Evolutionary conservation across 2,329 filamentous ascomycete species (phyloP).

Genomic region (Sclerotinia trifoliorum): DNA sequence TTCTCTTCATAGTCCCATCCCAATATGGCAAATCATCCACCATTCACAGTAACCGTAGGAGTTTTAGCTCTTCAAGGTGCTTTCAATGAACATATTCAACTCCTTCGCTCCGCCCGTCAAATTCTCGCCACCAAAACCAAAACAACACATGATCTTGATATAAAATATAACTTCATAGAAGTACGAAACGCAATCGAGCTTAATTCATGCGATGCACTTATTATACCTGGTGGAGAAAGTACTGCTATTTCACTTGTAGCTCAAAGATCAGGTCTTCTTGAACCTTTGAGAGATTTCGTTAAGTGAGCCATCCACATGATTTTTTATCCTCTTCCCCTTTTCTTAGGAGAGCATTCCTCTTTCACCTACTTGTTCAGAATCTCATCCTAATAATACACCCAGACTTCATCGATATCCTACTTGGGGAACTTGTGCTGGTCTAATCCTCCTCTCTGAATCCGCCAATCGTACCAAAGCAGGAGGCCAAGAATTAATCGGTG

Average conservation of each 20-base stretch:
- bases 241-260: slow-evolving; percentile 91
- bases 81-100: slow-evolving; percentile 81
- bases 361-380: background rate
- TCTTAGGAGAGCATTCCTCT: background rate
- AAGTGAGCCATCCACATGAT: slow-evolving; percentile 59
- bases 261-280: slow-evolving; percentile 73
- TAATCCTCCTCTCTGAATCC: slow-evolving; percentile 85
- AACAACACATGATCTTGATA: slow-evolving; percentile 7
- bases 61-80: slow-evolving; percentile 83
- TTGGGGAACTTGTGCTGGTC: slow-evolving; percentile 94
- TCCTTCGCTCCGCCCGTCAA: slow-evolving; percentile 68
- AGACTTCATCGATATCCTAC: slow-evolving; percentile 76
- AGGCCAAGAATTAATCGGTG: slow-evolving; percentile 90
- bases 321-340: background rate
- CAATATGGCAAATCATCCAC: background rate
- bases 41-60: slow-evolving; percentile 50
- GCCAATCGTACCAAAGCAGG: slow-evolving; percentile 87
- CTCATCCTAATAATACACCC: slow-evolving; percentile 22
- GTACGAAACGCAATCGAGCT: slow-evolving; percentile 76
- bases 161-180: slow-evolving; percentile 58
- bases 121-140: slow-evolving; percentile 42
- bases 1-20: background rate
- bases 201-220: slow-evolving; percentile 71
- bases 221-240: slow-evolving; percentile 93
- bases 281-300: slow-evolving; percentile 84